Base-by-base conservation (phyloP, 176 grass and related monocot species). In the Puya raimondii region DNA sequence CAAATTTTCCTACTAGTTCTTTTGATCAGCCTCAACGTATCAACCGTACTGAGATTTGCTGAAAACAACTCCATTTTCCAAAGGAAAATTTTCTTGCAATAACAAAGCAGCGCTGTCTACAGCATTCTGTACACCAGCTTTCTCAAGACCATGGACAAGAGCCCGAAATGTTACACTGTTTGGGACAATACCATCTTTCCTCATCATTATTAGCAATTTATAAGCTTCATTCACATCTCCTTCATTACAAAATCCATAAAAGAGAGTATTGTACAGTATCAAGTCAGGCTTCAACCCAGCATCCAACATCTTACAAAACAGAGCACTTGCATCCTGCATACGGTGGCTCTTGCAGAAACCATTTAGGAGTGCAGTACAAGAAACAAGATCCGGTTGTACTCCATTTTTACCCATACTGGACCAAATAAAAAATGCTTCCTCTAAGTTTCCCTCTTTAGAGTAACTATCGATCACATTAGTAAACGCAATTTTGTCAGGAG, bases 401-500 rank as follows among this genome's bases (percentile, higher is more conserved):
- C 51, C 65, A 16, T 49, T 13, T 5, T 61, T 26, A 42, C 21
- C 59, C 75, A 77, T 77, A 17, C 51, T 29, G 25, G 29, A 26
- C 75, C 75, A 77, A 58, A 77, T 69, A 17, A 69, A 66, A 77
- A 61, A 77, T 77, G 75, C 75, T 61, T 69, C 65, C 68, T 77
- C 52, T 56, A 77, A 61, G 66, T 69, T 77, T 47, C 12, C 66
- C 15, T 69, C 65, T 23, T 50, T 49, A 69, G 75, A 77, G 25
- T 47, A 69, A 49, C 65, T 18, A 9, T 63, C 65, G 2, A 77
- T 77, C 21, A 77, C 52, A 77, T 77, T 77, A 21, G 75, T 77
- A 49, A 49, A 77, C 49, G 75, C 51, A 12, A 69, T 50, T 17
- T 17, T 61, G 20, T 77, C 64, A 69, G 75, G 75, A 68, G 51